Evolutionary conservation across 306 rosid genomes (phyloP).

Genomic region (Gleditsia sinensis): DNA sequence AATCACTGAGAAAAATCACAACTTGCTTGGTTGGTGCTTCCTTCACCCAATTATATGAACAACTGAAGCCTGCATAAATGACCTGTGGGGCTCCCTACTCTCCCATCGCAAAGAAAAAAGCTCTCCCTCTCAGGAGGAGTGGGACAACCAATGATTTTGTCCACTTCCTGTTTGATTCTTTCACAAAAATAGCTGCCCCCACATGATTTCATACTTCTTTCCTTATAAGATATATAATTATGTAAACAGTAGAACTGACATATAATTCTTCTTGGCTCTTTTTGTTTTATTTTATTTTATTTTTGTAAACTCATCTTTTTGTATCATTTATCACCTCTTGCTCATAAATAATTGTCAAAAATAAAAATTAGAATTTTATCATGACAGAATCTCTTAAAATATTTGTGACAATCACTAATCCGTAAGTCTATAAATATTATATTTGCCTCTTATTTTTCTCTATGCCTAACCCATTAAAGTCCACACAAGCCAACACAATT

Average conservation of each 20-base stretch:
- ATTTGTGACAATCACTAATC: too few relatives aligned
- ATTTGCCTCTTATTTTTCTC: too few relatives aligned
- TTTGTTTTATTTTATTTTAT: too few relatives aligned
- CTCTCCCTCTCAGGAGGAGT: constrained; percentile 16
- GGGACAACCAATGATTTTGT: constrained; percentile 39
- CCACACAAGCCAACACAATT: constrained; percentile 37
- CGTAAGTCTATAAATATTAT: too few relatives aligned
- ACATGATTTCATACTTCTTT: constrained; percentile 45
- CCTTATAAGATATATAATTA: constrained; percentile 31
- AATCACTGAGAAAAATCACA: constrained; percentile 39
- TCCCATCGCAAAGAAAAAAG: constrained; percentile 48
- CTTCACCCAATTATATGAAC: constrained; percentile 46
- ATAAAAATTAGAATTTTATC: too few relatives aligned
- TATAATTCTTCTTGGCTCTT: constrained; percentile 29
- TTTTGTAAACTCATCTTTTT: too few relatives aligned
- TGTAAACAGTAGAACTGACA: constrained; percentile 25
- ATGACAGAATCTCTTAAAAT: too few relatives aligned
- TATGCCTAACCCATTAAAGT: constrained; percentile 34
- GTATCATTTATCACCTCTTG: too few relatives aligned
- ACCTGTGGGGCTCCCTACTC: constrained; percentile 43
- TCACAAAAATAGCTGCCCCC: constrained; percentile 34
- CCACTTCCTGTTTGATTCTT: constrained; percentile 42
- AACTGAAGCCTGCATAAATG: constrained; percentile 30
- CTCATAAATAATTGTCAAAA: too few relatives aligned
- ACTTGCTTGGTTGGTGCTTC: constrained; percentile 44